phyloP scores from a whole-genome alignment of 345 rosid species.

The Arabidopsis thaliana region DNA sequence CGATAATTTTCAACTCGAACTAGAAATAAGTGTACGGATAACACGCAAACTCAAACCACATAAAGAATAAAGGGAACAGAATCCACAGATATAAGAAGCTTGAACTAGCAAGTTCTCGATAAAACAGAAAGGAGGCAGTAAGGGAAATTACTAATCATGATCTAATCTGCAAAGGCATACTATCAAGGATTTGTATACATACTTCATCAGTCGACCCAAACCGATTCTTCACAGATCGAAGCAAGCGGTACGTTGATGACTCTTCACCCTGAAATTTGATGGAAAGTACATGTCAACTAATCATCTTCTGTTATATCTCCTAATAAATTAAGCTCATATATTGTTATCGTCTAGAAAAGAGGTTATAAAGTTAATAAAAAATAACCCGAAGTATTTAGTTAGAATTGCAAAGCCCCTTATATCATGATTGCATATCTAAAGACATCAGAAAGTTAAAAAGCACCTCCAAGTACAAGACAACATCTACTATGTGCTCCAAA shows the following conservation, averaged over 20 bases:
- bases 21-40: background rate
- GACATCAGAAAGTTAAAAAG: slow-evolving; percentile 35
- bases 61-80: slow-evolving; percentile 19
- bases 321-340: slow-evolving; percentile 17
- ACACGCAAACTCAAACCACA: slow-evolving; percentile 17
- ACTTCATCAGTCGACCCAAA: slow-evolving; percentile 97
- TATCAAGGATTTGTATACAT: slow-evolving; percentile 28
- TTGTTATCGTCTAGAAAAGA: background rate
- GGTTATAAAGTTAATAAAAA: slow-evolving; percentile 22
- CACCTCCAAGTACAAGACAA: slow-evolving; percentile 92
- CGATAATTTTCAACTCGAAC: background rate
- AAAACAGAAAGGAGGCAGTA: background rate
- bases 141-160: slow-evolving; percentile 9
- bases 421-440: slow-evolving; percentile 20
- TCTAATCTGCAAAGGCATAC: slow-evolving; percentile 14
- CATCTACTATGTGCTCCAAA: slow-evolving; percentile 98
- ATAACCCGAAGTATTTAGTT: slow-evolving; percentile 16
- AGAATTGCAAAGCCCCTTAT: background rate
- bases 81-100: slow-evolving; percentile 12
- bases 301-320: slow-evolving; percentile 9
- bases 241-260: slow-evolving; percentile 79
- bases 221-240: slow-evolving; percentile 93
- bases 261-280: slow-evolving; percentile 76
- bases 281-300: slow-evolving; percentile 6
- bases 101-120: slow-evolving; percentile 2